phyloP scores from a whole-genome alignment of 257 asterid species.

The Solanum chilense region DNA sequence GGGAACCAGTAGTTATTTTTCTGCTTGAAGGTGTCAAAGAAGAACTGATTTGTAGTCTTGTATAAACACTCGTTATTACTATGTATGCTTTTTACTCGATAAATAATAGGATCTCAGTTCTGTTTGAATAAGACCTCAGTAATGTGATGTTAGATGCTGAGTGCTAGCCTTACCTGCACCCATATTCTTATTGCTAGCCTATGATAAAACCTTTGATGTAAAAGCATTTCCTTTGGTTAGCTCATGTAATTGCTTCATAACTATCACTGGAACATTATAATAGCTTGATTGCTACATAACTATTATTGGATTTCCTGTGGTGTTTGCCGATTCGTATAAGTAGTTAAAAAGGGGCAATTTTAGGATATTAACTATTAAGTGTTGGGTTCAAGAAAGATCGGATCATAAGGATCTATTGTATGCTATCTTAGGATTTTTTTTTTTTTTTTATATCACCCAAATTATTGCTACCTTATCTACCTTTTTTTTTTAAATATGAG shows the following conservation, averaged over 20 bases:
- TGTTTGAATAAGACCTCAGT: neutral
- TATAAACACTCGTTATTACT: neutral
- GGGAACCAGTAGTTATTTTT: slow-evolving; percentile 62
- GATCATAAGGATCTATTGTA: too few species aligned
- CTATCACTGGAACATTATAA: neutral
- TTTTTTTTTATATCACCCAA: neutral
- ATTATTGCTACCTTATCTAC: neutral
- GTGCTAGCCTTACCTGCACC: neutral
- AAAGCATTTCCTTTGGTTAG: neutral
- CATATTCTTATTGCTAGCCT: neutral
- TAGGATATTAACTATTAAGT: neutral
- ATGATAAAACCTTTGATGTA: neutral
- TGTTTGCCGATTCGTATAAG: neutral
- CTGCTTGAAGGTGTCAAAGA: neutral
- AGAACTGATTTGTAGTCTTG: neutral
- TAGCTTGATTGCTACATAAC: neutral
- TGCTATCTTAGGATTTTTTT: too few species aligned
- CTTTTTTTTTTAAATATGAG: neutral
- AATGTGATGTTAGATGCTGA: neutral
- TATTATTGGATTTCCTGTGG: neutral
- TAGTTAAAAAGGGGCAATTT: neutral
- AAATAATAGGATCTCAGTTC: neutral
- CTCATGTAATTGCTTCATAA: neutral
- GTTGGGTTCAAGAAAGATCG: neutral
- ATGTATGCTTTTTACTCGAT: neutral